These are phyloP conservation scores for Hansenula sp. DNA, from an alignment of 1,139 yeast genomes.

Conservation along the genomic window DNA sequence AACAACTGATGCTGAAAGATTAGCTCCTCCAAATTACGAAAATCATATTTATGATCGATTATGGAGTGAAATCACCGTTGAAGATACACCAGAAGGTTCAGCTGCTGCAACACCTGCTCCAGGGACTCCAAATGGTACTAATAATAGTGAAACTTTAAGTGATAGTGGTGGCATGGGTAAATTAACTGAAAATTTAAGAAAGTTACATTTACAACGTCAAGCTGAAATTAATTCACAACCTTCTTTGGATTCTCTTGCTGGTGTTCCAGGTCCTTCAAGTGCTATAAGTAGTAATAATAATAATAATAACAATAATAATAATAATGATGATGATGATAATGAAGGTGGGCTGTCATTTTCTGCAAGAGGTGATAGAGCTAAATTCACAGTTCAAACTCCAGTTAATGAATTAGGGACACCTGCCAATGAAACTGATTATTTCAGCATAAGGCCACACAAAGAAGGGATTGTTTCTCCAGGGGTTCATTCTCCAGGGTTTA, in stretches of 20 bases:
- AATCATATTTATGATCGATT: conserved; percentile 81
- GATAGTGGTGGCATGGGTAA: conserved; percentile 24
- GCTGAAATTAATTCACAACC: conserved; percentile 15
- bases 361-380: conserved; percentile 4
- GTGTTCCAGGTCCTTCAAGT: neutral
- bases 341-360: conserved; percentile 15
- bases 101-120: conserved; percentile 25
- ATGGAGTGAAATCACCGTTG: conserved; percentile 57
- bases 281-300: neutral
- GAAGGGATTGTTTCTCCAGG: conserved; percentile 30
- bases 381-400: conserved; percentile 19
- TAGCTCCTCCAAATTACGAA: conserved; percentile 90
- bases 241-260: conserved; percentile 18
- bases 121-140: conserved; percentile 15
- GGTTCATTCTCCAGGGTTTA: conserved; percentile 48
- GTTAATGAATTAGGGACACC: conserved; percentile 15
- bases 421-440: conserved; percentile 13
- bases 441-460: conserved; percentile 20
- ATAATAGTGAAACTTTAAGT: conserved; percentile 14
- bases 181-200: conserved; percentile 50
- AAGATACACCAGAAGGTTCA: conserved; percentile 27
- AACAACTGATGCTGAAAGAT: conserved; percentile 13
- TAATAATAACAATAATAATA: conserved; percentile 7
- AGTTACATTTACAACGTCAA: conserved; percentile 45
- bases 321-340: conserved; percentile 21